Conservation (phyloP, 1,139 yeast species). For the Pneumocystis oryctolagi region DNA sequence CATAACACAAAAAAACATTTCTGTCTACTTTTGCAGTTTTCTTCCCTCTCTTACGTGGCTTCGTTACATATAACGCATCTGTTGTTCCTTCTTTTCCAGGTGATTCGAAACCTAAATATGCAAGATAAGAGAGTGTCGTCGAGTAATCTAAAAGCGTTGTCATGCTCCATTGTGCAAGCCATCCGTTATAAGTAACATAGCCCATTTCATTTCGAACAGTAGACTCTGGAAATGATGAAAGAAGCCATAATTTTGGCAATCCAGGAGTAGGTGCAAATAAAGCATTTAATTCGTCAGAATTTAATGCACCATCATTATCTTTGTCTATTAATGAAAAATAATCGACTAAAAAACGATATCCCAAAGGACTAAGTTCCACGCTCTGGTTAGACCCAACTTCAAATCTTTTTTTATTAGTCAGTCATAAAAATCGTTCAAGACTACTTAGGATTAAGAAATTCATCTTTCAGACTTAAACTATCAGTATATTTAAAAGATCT, state of each 20-base stretch:
- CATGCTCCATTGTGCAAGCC: conserved; percentile 98
- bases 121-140: conserved; percentile 74
- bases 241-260: conserved; percentile 71
- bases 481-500: conserved; percentile 82
- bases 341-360: conserved; percentile 82
- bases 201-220: conserved; percentile 85
- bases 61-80: conserved; percentile 67
- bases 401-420: conserved; percentile 20
- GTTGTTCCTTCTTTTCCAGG: conserved; percentile 23
- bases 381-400: conserved; percentile 67
- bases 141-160: conserved; percentile 75
- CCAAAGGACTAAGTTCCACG: conserved; percentile 86
- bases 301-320: conserved; percentile 91
- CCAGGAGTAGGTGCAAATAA: conserved; percentile 87
- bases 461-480: conserved; percentile 69
- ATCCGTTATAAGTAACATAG: conserved; percentile 81
- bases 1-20: conserved; percentile 78
- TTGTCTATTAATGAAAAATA: conserved; percentile 72
- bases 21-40: conserved; percentile 45
- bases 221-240: conserved; percentile 68
- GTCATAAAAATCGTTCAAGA: not conserved
- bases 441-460: conserved; percentile 51
- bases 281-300: conserved; percentile 48
- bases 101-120: conserved; percentile 69
- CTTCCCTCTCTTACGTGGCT: conserved; percentile 42